Conservation (phyloP, 2,329 filamentous ascomycete species). For the Microsporum ferrugineum region DNA sequence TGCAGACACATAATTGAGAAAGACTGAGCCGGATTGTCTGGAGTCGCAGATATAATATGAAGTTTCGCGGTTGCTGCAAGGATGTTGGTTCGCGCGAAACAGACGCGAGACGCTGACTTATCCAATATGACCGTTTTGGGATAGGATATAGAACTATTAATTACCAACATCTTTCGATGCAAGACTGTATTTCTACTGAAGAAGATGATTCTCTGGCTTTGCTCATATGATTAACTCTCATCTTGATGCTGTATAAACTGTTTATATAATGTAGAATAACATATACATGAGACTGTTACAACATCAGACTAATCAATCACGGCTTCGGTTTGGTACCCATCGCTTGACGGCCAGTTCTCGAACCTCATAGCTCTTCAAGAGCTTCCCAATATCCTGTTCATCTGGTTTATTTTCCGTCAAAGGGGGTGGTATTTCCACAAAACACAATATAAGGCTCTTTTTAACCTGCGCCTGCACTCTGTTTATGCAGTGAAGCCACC, state of each 20-base stretch:
- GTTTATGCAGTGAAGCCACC: slow-evolving; percentile 68
- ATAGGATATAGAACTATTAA: not conserved
- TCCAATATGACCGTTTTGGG: slow-evolving; percentile 3
- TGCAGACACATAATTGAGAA: not conserved
- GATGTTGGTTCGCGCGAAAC: not conserved
- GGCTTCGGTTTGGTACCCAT: slow-evolving; percentile 73
- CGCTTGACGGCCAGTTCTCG: slow-evolving; percentile 70
- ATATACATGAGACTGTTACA: too few relatives aligned
- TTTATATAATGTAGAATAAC: too few relatives aligned
- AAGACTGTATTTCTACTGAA: too few relatives aligned
- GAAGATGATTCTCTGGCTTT: too few relatives aligned
- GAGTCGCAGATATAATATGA: not conserved
- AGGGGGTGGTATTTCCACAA: slow-evolving; percentile 72
- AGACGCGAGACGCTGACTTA: not conserved
- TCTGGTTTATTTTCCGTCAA: slow-evolving; percentile 32
- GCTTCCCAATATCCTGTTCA: slow-evolving; percentile 43
- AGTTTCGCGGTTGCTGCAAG: not conserved
- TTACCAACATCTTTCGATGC: too few relatives aligned
- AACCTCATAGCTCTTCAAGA: slow-evolving; percentile 61
- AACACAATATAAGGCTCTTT: slow-evolving; percentile 80
- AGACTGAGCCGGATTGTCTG: not conserved
- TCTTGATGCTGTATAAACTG: too few relatives aligned
- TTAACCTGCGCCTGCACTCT: slow-evolving; percentile 79
- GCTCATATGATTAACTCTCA: too few relatives aligned
- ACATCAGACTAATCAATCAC: slow-evolving; percentile 37